Evolutionary conservation across 345 rosid species (phyloP).

Genomic region (Durio zibethinus): DNA sequence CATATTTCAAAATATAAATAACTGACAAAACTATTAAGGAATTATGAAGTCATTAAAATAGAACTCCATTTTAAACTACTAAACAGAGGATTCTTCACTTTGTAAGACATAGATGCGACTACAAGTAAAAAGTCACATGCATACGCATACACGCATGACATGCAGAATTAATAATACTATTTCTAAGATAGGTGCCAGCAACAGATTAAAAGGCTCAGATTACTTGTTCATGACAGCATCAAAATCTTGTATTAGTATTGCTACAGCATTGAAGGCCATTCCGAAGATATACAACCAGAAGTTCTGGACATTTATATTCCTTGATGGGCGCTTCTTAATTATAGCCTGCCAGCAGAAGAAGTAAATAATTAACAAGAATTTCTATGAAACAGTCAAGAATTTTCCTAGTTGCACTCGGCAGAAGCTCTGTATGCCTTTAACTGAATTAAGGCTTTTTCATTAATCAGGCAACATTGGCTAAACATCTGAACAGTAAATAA

Average conservation of each 20-base stretch:
- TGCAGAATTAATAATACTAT: neutral
- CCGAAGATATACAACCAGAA: conserved; percentile 95
- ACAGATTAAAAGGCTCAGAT: conserved; percentile 22
- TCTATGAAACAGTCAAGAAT: neutral
- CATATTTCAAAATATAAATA: conserved; percentile 2
- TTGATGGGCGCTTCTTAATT: conserved; percentile 85
- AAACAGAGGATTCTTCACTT: neutral
- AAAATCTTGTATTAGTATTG: conserved; percentile 84
- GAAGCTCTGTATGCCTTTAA: neutral
- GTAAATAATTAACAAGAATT: conserved; percentile 4
- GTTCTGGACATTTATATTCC: conserved; percentile 93
- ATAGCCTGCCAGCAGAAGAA: conserved; percentile 68
- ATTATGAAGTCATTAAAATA: conserved; percentile 2
- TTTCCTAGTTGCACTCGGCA: neutral
- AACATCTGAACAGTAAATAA: neutral
- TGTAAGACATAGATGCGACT: neutral
- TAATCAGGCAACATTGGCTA: conserved; percentile 2
- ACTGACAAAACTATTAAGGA: conserved; percentile 10
- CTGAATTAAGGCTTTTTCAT: neutral
- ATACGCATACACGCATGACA: neutral
- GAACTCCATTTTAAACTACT: neutral
- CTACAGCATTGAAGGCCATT: conserved; percentile 91
- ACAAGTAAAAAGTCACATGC: neutral
- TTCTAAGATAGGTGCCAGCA: conserved; percentile 6
- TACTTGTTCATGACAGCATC: conserved; percentile 88